phyloP scores from a whole-genome alignment of 2,329 filamentous ascomycete genomes.

The Claviceps fusiformis region DNA sequence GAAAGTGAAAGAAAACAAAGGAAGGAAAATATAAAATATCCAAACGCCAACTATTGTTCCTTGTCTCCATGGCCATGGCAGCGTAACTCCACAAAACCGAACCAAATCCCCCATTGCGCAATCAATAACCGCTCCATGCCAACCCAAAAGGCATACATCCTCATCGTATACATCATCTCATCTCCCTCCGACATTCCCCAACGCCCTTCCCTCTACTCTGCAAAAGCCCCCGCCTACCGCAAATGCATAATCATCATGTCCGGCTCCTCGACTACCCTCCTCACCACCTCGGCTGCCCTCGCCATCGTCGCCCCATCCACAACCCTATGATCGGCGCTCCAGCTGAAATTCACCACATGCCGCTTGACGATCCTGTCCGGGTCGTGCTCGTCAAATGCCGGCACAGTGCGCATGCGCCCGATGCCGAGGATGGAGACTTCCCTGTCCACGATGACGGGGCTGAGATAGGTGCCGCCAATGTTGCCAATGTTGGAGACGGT shows the following conservation, averaged over 20 bases:
- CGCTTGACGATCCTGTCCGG: slow-evolving; percentile 48
- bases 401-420: slow-evolving; percentile 66
- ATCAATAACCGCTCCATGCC: too few species aligned
- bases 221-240: slow-evolving; percentile 19
- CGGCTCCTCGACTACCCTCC: slow-evolving; percentile 66
- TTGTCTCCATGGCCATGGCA: too few species aligned
- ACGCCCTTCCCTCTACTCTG: too few species aligned
- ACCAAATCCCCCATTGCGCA: too few species aligned
- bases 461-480: slow-evolving; percentile 83
- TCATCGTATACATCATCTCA: too few species aligned
- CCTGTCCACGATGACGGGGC: slow-evolving; percentile 77
- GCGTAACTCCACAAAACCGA: too few species aligned
- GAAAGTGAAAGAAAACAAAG: too few species aligned
- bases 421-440: slow-evolving; percentile 89
- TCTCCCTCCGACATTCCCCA: too few species aligned
- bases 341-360: slow-evolving; percentile 82
- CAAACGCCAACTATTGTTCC: too few species aligned
- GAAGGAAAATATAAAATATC: too few species aligned
- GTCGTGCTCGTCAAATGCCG: slow-evolving; percentile 55
- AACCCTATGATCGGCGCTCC: slow-evolving; percentile 90
- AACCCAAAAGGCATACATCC: too few species aligned
- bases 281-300: slow-evolving; percentile 71
- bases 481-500: slow-evolving; percentile 95
- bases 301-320: slow-evolving; percentile 94
- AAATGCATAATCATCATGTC: slow-evolving; percentile 78